Percentiles rank a stretch among this genome's conserved stretches.
Conservation (phyloP, 768 basidiomycete genomes). For the Leucocoprinus leucothites region DNA sequence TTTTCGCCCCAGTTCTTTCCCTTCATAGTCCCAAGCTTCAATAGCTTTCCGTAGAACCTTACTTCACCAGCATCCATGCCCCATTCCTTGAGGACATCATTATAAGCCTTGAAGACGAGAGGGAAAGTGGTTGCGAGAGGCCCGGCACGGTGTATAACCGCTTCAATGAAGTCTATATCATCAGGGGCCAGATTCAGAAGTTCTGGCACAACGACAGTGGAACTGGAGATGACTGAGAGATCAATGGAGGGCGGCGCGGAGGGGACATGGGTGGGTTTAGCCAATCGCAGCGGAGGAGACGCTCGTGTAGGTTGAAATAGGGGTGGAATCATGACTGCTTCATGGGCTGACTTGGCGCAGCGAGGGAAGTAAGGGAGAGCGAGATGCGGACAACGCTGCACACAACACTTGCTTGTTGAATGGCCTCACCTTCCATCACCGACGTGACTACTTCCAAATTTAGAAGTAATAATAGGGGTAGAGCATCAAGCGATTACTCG, state of each 20-base stretch:
- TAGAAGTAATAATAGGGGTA: no score
- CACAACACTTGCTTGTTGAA: no score
- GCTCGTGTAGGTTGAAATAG: conserved; percentile 45
- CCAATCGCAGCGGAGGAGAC: conserved; percentile 42
- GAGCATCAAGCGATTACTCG: no score
- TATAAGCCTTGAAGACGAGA: conserved; percentile 83
- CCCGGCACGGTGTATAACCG: conserved; percentile 67
- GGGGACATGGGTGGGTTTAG: conserved; percentile 18
- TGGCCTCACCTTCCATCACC: no score
- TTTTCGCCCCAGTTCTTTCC: conserved; percentile 80
- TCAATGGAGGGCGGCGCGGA: conserved; percentile 8
- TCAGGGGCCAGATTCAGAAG: conserved; percentile 45
- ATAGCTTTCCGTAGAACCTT: conserved; percentile 74
- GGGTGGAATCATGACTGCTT: conserved; percentile 28
- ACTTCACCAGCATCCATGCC: conserved; percentile 81
- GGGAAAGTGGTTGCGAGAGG: conserved; percentile 72
- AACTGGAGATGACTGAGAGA: conserved; percentile 29
- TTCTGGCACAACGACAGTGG: conserved; percentile 45
- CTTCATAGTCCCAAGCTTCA: conserved; percentile 80
- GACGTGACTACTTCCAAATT: no score
- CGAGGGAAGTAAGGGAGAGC: background rate
- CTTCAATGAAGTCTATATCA: conserved; percentile 73
- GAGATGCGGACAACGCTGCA: no score
- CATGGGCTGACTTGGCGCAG: background rate
- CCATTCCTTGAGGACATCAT: conserved; percentile 68